phyloP scores from a whole-genome alignment of 1,284 basidiomycete species.

The Leccinum subfulvum region DNA sequence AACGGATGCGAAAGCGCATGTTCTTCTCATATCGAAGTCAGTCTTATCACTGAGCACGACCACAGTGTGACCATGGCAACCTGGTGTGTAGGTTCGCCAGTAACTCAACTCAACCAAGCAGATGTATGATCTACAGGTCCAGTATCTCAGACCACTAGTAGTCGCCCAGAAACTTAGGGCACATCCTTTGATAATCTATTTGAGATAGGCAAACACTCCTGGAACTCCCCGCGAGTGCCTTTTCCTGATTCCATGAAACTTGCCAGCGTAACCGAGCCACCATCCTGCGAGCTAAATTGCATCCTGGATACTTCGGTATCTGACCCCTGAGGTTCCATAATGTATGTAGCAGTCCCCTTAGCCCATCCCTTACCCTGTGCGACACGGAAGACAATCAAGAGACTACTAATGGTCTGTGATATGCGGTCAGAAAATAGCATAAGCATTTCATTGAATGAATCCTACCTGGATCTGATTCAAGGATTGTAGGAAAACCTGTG shows the following conservation, averaged over 20 bases:
- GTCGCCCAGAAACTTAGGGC: background rate
- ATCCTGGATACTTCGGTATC: background rate
- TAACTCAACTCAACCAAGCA: background rate
- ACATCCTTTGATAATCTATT: background rate
- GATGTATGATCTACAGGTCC: no score
- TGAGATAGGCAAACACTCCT: background rate
- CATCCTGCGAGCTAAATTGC: background rate
- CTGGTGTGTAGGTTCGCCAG: background rate
- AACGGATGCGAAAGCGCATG: background rate
- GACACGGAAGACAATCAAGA: background rate
- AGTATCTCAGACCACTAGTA: background rate
- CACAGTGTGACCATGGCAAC: background rate
- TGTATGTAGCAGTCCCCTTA: background rate
- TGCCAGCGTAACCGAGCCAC: background rate
- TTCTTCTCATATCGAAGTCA: background rate
- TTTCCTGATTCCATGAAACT: slow-evolving; percentile 20
- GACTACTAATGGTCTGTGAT: background rate
- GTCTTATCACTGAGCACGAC: background rate
- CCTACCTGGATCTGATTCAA: background rate
- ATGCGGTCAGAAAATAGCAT: background rate
- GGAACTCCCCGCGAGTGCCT: background rate
- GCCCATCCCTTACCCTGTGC: background rate
- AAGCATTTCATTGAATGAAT: background rate
- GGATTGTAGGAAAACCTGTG: background rate
- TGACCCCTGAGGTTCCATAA: background rate